Evolutionary conservation across 106 monocot genomes (phyloP).

Genomic region (Dioscorea alata): DNA sequence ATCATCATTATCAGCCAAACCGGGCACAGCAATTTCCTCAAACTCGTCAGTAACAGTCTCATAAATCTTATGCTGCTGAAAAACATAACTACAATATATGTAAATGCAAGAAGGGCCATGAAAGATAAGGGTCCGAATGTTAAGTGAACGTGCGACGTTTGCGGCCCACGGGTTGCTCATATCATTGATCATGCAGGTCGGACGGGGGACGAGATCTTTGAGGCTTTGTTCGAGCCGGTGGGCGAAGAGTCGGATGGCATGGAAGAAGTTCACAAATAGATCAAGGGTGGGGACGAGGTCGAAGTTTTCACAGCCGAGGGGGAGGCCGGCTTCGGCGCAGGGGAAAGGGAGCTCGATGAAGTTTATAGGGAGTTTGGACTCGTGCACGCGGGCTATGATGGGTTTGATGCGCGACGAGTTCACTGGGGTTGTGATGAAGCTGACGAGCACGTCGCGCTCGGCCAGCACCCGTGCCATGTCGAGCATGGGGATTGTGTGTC

Average conservation of each 20-base stretch:
- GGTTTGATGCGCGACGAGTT: conserved; percentile 30
- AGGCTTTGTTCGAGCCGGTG: conserved; percentile 20
- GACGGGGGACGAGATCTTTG: not conserved
- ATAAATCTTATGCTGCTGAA: conserved; percentile 8
- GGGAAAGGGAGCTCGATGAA: conserved; percentile 45
- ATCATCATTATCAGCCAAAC: conserved; percentile 11
- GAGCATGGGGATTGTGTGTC: conserved; percentile 62
- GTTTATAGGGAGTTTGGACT: conserved; percentile 12
- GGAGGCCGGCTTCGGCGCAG: conserved; percentile 26
- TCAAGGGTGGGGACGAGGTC: conserved; percentile 10
- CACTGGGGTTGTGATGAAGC: conserved; percentile 44
- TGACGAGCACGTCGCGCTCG: conserved; percentile 32
- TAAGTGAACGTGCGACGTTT: conserved; percentile 13
- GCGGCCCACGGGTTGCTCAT: conserved; percentile 26
- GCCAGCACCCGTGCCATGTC: conserved; percentile 50
- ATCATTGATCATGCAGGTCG: conserved; percentile 46
- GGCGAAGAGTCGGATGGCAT: conserved; percentile 14
- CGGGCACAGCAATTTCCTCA: conserved; percentile 29
- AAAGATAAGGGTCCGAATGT: conserved; percentile 36
- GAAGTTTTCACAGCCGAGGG: conserved; percentile 37
- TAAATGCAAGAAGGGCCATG: conserved; percentile 30
- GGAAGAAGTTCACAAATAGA: conserved; percentile 5
- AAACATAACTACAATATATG: conserved; percentile 12
- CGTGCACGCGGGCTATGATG: conserved; percentile 11
- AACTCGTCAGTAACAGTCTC: conserved; percentile 8